Evolutionary conservation across 2,329 filamentous ascomycete genomes (phyloP).

Genomic region (Eurotiales sp.): DNA sequence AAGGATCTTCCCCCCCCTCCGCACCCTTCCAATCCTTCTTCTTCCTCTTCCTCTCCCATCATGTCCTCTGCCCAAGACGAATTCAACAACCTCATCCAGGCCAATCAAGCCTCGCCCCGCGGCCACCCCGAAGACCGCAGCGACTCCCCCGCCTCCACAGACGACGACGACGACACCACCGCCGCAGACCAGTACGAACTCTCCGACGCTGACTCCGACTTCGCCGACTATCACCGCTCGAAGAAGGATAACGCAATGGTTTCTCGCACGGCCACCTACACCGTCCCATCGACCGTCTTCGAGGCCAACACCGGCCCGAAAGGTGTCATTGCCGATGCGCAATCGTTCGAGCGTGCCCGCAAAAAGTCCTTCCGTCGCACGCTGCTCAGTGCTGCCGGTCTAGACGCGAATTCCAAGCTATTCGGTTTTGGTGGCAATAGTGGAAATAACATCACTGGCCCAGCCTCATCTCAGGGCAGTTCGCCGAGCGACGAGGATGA

Average conservation of each 20-base stretch:
- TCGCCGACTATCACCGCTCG: slow-evolving; percentile 33
- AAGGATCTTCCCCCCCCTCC: neutral
- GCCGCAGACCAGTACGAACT: slow-evolving; percentile 32
- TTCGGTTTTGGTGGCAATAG: slow-evolving; percentile 25
- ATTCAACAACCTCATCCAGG: slow-evolving; percentile 41
- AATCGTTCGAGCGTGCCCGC: slow-evolving; percentile 47
- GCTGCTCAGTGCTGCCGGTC: slow-evolving; percentile 33
- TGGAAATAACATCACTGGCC: slow-evolving; percentile 28
- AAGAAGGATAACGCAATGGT: slow-evolving; percentile 28
- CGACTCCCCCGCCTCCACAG: slow-evolving; percentile 24
- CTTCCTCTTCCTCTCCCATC: slow-evolving; percentile 22
- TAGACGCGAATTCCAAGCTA: slow-evolving; percentile 25
- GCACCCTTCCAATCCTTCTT: neutral
- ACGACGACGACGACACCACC: slow-evolving; percentile 26
- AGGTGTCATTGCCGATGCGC: slow-evolving; percentile 50
- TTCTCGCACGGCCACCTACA: slow-evolving; percentile 36
- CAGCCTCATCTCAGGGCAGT: slow-evolving; percentile 3
- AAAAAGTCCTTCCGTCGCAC: slow-evolving; percentile 46
- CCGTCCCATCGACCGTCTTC: slow-evolving; percentile 43
- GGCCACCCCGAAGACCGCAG: slow-evolving; percentile 43
- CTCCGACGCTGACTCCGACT: slow-evolving; percentile 28
- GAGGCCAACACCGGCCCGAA: slow-evolving; percentile 51
- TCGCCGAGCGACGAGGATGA: slow-evolving; percentile 58
- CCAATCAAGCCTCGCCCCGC: slow-evolving; percentile 30
- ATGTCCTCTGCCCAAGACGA: slow-evolving; percentile 47